Conservation (phyloP, 441 rosid species). For the Bocquillonia castaneifolia region DNA sequence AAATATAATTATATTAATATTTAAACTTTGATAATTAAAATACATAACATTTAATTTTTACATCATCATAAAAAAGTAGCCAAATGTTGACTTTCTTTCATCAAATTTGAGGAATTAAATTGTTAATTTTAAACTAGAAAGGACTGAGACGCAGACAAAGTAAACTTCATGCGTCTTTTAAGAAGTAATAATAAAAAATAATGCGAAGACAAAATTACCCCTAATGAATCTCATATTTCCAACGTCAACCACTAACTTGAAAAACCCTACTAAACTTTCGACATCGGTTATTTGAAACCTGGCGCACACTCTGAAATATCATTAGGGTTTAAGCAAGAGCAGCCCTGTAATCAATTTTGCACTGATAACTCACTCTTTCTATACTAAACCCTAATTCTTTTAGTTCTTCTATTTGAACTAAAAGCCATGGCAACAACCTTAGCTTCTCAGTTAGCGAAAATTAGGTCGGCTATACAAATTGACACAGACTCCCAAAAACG, state of each 20-base stretch:
- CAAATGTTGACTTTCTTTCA: too few relatives aligned
- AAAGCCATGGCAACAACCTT: slow-evolving; percentile 29
- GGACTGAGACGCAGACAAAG: too few relatives aligned
- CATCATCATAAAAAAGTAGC: too few relatives aligned
- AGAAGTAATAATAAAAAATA: background rate
- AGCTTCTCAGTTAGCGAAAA: slow-evolving; percentile 63
- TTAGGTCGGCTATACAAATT: slow-evolving; percentile 47
- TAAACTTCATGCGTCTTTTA: background rate
- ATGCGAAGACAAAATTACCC: background rate
- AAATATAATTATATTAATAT: too few relatives aligned
- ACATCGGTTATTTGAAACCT: slow-evolving; percentile 2
- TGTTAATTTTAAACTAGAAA: too few relatives aligned
- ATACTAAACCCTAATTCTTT: background rate
- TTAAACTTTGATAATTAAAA: too few relatives aligned
- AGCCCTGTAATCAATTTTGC: background rate
- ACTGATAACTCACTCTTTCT: background rate
- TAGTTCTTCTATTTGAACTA: background rate
- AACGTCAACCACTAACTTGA: background rate
- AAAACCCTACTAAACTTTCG: slow-evolving; percentile 3
- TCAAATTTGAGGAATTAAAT: too few relatives aligned
- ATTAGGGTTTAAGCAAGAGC: slow-evolving; percentile 14
- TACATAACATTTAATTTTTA: too few relatives aligned
- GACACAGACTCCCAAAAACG: slow-evolving; percentile 52
- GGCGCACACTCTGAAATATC: background rate
- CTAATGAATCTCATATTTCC: background rate